These are phyloP conservation scores for Globisporangium abappressorium DNA, from an alignment of 352 stramenopile species.

Conservation along the genomic window DNA sequence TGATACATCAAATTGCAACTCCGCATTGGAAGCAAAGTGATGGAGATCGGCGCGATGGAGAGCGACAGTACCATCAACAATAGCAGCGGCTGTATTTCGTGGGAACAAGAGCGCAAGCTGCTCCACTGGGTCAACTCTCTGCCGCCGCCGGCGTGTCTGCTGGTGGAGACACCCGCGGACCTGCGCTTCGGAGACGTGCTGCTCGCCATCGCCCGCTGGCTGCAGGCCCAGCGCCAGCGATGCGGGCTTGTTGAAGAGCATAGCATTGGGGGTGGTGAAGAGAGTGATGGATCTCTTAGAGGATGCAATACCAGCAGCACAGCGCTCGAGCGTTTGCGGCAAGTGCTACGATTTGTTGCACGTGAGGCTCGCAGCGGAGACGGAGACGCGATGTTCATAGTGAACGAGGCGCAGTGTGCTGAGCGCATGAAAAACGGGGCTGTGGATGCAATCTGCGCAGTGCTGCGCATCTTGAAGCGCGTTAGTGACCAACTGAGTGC, in stretches of 20 bases:
- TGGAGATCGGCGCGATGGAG: background rate
- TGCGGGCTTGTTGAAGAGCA: background rate
- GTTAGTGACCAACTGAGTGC: slow-evolving; percentile 11
- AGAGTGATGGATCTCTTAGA: background rate
- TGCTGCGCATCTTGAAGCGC: slow-evolving; percentile 45
- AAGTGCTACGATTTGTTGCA: slow-evolving; percentile 42
- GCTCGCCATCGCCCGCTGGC: slow-evolving; percentile 38
- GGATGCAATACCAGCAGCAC: background rate
- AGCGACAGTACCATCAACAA: background rate
- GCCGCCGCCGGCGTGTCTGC: slow-evolving; percentile 49
- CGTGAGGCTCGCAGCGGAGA: slow-evolving; percentile 37
- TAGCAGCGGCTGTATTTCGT: background rate
- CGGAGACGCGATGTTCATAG: slow-evolving; percentile 39
- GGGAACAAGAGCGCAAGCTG: slow-evolving; percentile 28
- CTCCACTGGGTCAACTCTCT: slow-evolving; percentile 79
- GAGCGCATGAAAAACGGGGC: slow-evolving; percentile 34
- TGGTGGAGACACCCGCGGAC: slow-evolving; percentile 53
- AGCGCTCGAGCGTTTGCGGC: slow-evolving; percentile 20
- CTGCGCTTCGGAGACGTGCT: slow-evolving; percentile 64
- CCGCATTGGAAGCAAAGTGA: background rate
- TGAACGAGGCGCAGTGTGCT: slow-evolving; percentile 46
- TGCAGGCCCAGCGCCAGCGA: slow-evolving; percentile 20
- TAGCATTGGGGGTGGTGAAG: background rate
- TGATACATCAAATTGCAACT: background rate
- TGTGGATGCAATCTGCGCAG: slow-evolving; percentile 34